Conservation (phyloP, 345 rosid genomes). For the Bretschneidera sinensis region DNA sequence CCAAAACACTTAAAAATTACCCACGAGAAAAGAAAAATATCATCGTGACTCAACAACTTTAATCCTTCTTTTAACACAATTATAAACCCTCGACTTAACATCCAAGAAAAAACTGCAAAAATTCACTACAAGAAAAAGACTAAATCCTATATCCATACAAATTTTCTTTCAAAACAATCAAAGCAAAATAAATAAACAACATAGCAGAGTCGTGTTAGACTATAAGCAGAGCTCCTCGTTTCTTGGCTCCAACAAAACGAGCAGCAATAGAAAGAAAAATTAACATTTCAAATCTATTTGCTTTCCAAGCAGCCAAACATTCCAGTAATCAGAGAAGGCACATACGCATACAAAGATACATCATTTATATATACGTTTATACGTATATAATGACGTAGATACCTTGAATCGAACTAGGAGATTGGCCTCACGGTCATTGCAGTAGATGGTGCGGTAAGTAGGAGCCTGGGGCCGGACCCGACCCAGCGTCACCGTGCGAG, state of each 20-base stretch:
- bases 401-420: constrained; percentile 78
- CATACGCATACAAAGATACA: background rate
- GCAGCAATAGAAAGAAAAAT: too few species aligned
- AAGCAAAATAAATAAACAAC: too few species aligned
- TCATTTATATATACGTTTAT: background rate
- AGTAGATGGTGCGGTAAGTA: constrained; percentile 71
- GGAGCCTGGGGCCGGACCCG: constrained; percentile 99
- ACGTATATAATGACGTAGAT: background rate
- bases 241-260: background rate
- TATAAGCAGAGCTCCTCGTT: background rate
- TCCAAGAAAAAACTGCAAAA: too few species aligned
- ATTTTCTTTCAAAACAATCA: too few species aligned
- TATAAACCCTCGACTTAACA: too few species aligned
- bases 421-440: constrained; percentile 97
- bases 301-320: background rate
- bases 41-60: too few species aligned
- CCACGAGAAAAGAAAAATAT: too few species aligned
- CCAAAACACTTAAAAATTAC: too few species aligned
- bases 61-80: too few species aligned
- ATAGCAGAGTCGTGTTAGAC: background rate
- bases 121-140: too few species aligned
- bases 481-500: constrained; percentile 84
- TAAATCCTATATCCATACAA: too few species aligned
- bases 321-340: too few species aligned
- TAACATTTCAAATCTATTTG: background rate